phyloP scores from a whole-genome alignment of 495 filamentous ascomycete species.

The Aspergillus funiculosus region DNA sequence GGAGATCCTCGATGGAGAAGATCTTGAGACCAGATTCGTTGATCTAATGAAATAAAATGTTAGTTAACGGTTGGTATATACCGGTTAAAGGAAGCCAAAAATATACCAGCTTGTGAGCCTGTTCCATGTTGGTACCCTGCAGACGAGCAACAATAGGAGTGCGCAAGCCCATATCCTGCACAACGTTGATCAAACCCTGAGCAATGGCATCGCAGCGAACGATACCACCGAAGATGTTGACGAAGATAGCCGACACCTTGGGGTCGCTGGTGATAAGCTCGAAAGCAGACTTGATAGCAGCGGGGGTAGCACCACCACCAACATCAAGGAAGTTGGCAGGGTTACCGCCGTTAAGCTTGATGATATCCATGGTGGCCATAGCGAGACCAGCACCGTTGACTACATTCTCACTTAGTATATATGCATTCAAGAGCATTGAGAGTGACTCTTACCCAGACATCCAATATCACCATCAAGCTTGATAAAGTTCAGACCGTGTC shows the following conservation, averaged over 20 bases:
- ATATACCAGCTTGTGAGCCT: constrained; percentile 75
- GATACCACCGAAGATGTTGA: constrained; percentile 99
- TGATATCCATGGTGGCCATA: constrained; percentile 99
- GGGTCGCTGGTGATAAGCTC: constrained; percentile 96
- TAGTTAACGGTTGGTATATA: neutral
- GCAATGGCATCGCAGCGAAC: constrained; percentile 97
- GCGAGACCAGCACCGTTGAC: constrained; percentile 98
- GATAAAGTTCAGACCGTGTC: constrained; percentile 92
- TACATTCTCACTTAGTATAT: constrained; percentile 21
- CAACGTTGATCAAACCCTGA: constrained; percentile 89
- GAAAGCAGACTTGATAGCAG: constrained; percentile 95
- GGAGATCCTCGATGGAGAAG: constrained; percentile 97
- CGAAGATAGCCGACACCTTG: constrained; percentile 98
- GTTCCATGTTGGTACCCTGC: constrained; percentile 98
- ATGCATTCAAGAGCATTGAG: neutral
- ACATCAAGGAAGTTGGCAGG: constrained; percentile 99
- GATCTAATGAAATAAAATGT: constrained; percentile 47
- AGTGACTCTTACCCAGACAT: constrained; percentile 56
- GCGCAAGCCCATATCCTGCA: constrained; percentile 86
- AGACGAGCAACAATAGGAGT: constrained; percentile 94
- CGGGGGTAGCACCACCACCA: constrained; percentile 91
- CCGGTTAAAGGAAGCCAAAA: too few relatives aligned
- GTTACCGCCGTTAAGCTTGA: constrained; percentile 95
- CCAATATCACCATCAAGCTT: constrained; percentile 99
- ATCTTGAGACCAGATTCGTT: constrained; percentile 99